Evolutionary conservation across 2,329 filamentous ascomycete genomes (phyloP).

Genomic region (Fusarium goolgardi): DNA sequence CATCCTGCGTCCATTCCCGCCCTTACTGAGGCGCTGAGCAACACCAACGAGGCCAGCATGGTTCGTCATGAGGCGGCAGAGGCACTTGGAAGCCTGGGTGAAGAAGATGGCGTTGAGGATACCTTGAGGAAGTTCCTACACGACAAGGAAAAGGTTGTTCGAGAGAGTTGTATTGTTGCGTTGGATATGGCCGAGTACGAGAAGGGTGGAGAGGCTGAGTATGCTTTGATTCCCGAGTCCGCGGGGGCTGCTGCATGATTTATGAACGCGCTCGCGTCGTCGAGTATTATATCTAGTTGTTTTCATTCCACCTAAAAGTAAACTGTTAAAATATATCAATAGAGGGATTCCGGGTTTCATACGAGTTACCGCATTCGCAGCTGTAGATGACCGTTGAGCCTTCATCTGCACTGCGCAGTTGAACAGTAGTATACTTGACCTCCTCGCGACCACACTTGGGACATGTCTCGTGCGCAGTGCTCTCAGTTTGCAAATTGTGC

Average conservation of each 20-base stretch:
- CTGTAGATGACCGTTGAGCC: conserved; percentile 92
- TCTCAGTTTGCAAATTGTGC: conserved; percentile 80
- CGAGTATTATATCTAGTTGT: conserved; percentile 61
- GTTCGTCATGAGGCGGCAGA: conserved; percentile 98
- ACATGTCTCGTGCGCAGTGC: conserved; percentile 75
- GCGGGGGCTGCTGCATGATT: conserved; percentile 56
- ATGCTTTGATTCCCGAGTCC: conserved; percentile 84
- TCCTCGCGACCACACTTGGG: conserved; percentile 83
- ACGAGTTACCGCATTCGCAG: conserved; percentile 89
- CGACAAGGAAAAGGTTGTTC: conserved; percentile 91
- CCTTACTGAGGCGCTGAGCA: conserved; percentile 79
- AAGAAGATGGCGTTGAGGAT: conserved; percentile 92
- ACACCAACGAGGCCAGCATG: conserved; percentile 90
- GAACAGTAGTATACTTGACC: conserved; percentile 86
- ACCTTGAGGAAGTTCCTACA: conserved; percentile 84
- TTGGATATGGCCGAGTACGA: conserved; percentile 99
- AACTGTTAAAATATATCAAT: conserved; percentile 43
- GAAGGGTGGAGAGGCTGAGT: conserved; percentile 87
- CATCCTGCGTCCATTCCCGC: conserved; percentile 97
- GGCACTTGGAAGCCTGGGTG: conserved; percentile 91
- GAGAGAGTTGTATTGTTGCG: conserved; percentile 94
- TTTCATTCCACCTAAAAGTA: conserved; percentile 63
- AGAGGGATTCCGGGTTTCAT: conserved; percentile 46
- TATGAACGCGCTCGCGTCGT: conserved; percentile 30
- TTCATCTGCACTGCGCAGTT: conserved; percentile 93